Conservation (phyloP, 148 eudicot species). For the Simmondsia chinensis region DNA sequence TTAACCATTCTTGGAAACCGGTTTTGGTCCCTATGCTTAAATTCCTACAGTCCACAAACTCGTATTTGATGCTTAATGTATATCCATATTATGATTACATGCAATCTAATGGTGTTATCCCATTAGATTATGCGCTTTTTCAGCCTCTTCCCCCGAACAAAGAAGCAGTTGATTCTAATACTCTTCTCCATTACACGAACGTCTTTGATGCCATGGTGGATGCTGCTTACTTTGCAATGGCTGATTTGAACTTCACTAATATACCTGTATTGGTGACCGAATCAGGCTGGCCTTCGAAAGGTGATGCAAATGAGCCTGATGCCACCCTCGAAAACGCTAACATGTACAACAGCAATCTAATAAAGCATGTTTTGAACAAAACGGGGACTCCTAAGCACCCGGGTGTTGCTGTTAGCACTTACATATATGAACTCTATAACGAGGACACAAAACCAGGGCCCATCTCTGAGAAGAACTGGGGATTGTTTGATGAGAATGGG, state of each 20-base stretch:
- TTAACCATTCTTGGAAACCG: conserved; percentile 56
- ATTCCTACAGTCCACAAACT: conserved; percentile 58
- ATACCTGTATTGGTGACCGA: conserved; percentile 80
- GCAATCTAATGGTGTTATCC: conserved; percentile 73
- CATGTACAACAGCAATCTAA: conserved; percentile 78
- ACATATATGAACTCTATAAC: conserved; percentile 76
- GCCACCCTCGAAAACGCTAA: conserved; percentile 75
- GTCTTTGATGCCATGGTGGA: conserved; percentile 88
- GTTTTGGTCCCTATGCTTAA: conserved; percentile 56
- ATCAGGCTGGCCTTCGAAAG: conserved; percentile 91
- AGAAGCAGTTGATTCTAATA: conserved; percentile 81
- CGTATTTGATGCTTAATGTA: conserved; percentile 62
- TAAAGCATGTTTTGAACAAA: conserved; percentile 52
- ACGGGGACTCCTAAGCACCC: conserved; percentile 87
- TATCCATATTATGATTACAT: conserved; percentile 87
- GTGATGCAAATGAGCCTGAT: conserved; percentile 62
- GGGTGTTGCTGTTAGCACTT: conserved; percentile 60
- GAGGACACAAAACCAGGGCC: conserved; percentile 68
- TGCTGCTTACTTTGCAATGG: conserved; percentile 85
- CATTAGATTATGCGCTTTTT: conserved; percentile 76
- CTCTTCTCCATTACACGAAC: conserved; percentile 70
- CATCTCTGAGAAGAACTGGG: conserved; percentile 80
- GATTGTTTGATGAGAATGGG: conserved; percentile 63
- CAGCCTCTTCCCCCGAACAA: conserved; percentile 61
- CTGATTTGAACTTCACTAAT: conserved; percentile 59